Evolutionary conservation across 2,329 filamentous ascomycete genomes (phyloP), one percentile per base, ranked within the genome.

Genomic region (Macrophomina pseudophaseolina): DNA sequence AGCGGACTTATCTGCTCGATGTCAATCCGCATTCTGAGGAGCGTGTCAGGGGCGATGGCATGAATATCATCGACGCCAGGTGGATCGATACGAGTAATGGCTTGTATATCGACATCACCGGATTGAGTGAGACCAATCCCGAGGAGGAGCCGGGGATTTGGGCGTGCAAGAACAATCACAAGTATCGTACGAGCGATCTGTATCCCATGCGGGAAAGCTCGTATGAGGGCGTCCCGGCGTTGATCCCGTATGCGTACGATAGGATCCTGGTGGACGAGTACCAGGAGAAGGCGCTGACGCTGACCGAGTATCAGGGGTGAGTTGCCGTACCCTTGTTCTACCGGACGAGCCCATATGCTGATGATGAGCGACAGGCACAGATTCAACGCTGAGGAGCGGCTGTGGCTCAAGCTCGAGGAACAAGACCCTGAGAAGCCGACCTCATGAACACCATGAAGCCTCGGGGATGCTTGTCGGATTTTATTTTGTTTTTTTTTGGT

Each of bases 101-200:
- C 56, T 84, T 94, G 73, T 96, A 91, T 77, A 88, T 95, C 76
- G 92, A 95, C 76, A 93, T 96, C 73, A 95, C 92, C 0, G 91
- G 87, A 12, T 80, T 95, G 42, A 86, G 87, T 60, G 90, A 93
- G 80, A 86, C 89, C 23, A 83, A 92, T 38, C 84, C 86, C 0
- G 80, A 81, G 16, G 77, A 76, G 2, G 72, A 80, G 23, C 90
- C 91, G 0, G 90, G 90, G 6, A 76, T 91, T 35, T 91, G 90
- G 87, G 88, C 87, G 73, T 94, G 91, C 80, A 94, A 94, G 81
- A 94, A 95, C 74, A 85, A 85, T 72, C 92, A 96, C 78, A 81
- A 84, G 53, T 95, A 95, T 77, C 79, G 81, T 49, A 88, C 86
- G 32, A 80, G 81, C n/a, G 91, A 95, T 71, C 81, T 95, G 12